Evolutionary conservation across 805 yeast genomes (phyloP), one percentile per base, ranked within the genome.

Genomic region (Cyberlindnera sargentensis): DNA sequence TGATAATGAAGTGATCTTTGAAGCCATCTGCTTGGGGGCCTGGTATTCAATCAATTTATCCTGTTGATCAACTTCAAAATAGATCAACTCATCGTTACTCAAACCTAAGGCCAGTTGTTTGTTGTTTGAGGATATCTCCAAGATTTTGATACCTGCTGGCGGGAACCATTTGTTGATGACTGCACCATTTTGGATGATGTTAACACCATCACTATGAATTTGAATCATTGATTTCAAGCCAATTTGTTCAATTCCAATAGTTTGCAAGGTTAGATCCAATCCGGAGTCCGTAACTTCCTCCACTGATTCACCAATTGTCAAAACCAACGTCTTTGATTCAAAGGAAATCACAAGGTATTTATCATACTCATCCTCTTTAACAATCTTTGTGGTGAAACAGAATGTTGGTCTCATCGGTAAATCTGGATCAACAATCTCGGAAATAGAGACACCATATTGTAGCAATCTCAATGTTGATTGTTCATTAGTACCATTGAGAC

Each of bases 241-340:
- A 45, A 90, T 68, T 51, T 82, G 86, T 37, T 77, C 80, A 0
- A 86, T 80, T 3, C 74, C 76, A 2, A 91, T 52, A 0, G 98
- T 88, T 2, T 75, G 70, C 31, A 76, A 77, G 30, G 72, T 68
- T 0, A 70, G 54, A 1, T 72, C 61, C n/a, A 88, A 66, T 0
- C 82, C 80, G 0, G 90, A 78, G 45, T 80, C 82, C 1, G 75
- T 70, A 7, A 82, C 83, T 53, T 85, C 89, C 45, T 83, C 89
- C 3, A 86, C 86, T 0, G 77, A 78, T 50, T 85, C 95, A 6
- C 93, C 95, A 40, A 87, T 79, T 3, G 84, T 73, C 15, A 93
- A 62, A 0, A 88, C 84, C 44, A 84, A 67, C 0, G 96, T 87
- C 3, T 81, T 74, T 39, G 79, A 81, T 24, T 74, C 61, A 51